Conservation (phyloP, 257 asterid genomes). For the Euphrasia confusa region DNA sequence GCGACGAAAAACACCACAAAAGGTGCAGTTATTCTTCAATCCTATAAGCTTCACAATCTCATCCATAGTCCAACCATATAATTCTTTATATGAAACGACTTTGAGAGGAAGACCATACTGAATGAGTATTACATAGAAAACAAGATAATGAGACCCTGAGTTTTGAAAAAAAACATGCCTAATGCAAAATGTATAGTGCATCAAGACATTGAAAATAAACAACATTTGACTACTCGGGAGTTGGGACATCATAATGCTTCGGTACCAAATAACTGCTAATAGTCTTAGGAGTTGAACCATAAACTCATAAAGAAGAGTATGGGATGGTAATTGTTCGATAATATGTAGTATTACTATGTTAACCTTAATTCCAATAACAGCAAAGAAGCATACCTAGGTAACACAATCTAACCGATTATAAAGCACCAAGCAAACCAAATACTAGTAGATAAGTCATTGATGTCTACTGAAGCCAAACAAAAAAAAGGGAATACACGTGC, state of each 20-base stretch:
- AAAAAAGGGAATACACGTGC: constrained; percentile 24
- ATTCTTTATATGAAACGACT: constrained; percentile 87
- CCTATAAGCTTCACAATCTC: constrained; percentile 96
- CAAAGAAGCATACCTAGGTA: too few species aligned
- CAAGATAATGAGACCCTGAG: constrained; percentile 19
- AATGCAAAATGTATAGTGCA: constrained; percentile 11
- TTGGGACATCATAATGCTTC: not conserved
- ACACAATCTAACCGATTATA: too few species aligned
- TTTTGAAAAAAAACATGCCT: not conserved
- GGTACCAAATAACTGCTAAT: too few species aligned
- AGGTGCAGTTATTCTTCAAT: constrained; percentile 93
- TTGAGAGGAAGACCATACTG: constrained; percentile 97
- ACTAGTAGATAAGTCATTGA: too few species aligned
- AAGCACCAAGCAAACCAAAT: too few species aligned
- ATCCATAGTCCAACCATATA: constrained; percentile 99
- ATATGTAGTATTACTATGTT: too few species aligned
- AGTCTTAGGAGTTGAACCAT: too few species aligned
- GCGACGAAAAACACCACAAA: constrained; percentile 98
- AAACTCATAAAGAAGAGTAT: too few species aligned
- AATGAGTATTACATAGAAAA: constrained; percentile 3
- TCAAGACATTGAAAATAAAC: constrained; percentile 3
- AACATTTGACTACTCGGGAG: not conserved
- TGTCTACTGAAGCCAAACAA: not conserved
- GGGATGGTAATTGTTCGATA: too few species aligned
- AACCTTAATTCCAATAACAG: too few species aligned